Evolutionary conservation across 2,329 filamentous ascomycete genomes (phyloP).

Genomic region (Ploettnerulaceae sp.): DNA sequence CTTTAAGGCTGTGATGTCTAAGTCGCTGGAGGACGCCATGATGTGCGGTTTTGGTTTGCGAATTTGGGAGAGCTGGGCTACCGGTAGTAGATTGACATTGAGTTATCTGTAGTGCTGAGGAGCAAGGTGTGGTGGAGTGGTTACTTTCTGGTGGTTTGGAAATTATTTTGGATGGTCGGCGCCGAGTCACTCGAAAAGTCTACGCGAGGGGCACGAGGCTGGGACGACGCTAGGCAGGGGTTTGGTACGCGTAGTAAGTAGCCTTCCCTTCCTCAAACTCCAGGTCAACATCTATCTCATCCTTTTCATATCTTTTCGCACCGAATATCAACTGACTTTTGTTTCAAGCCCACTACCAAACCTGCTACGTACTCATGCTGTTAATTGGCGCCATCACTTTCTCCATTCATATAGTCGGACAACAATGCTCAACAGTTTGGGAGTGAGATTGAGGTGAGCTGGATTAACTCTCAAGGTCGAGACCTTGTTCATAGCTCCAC

Average conservation of each 20-base stretch:
- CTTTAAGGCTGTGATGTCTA: constrained; percentile 27
- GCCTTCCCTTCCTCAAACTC: neutral
- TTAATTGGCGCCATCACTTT: constrained; percentile 5
- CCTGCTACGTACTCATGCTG: neutral
- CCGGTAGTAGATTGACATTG: constrained; percentile 22
- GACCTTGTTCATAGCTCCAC: constrained; percentile 7
- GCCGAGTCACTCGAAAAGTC: constrained; percentile 10
- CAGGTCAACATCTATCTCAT: neutral
- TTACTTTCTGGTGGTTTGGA: constrained; percentile 4
- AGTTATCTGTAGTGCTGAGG: constrained; percentile 3
- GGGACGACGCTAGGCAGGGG: neutral
- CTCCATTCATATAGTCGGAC: constrained; percentile 5
- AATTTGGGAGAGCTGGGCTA: constrained; percentile 17
- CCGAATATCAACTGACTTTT: neutral
- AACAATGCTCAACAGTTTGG: neutral
- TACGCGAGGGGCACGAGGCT: constrained; percentile 10
- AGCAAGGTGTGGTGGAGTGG: neutral
- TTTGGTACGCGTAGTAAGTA: too few species aligned
- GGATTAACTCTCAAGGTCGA: constrained; percentile 4
- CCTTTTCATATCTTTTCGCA: neutral
- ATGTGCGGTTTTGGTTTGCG: constrained; percentile 5
- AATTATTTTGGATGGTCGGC: constrained; percentile 8
- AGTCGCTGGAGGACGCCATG: constrained; percentile 17
- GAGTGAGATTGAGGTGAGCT: neutral
- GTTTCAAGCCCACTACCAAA: neutral